Evolutionary conservation across 2,329 filamentous ascomycete species (phyloP), one percentile per base, ranked within the genome.

Genomic region (Dactylellina drechsleri): DNA sequence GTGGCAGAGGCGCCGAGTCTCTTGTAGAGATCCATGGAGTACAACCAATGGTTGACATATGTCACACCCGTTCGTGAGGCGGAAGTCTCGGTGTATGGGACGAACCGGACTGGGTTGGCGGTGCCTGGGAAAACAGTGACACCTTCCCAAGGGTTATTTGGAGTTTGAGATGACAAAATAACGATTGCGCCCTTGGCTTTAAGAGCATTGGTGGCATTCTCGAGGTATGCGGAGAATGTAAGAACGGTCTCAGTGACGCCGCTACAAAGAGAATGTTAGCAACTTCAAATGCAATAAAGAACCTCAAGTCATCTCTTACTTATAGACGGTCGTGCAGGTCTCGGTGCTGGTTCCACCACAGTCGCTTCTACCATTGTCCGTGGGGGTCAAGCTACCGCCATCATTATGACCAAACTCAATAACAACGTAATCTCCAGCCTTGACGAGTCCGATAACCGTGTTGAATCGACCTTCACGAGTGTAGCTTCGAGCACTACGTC

Each of bases 391-490:
- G 40, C 85, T 85, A 1, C 89, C 88, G 20, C 88, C 89, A 77
- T 91, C 90, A 78, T 92, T 92, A 83, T 91, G 89, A 0, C 90
- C 89, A 78, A 91, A 90, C 78, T 91, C 89, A 62, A 91, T 90
- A 62, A 91, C 83, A 0, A 91, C 88, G 81, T 87, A 89, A 81
- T 91, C 89, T 36, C 87, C 88, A 0, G 83, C 66, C 79, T 85
- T 77, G 23, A 91, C 83, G 1, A 83, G 79, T 36, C 84, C 81
- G 54, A 86, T 85, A 61, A 91, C 85, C 0, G 83, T 83, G 15
- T 84, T 81, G 82, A 91, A 92, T 13, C 87, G 87, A 7, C 86
- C 87, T 81, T 92, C 89, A 56, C 87, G 85, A 0, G 86, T 89
- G 82, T 85, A 92, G 20, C 87, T 90, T 54, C 89, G 85, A 0